Base-by-base conservation (phyloP, 2,329 filamentous ascomycete genomes). In the Ophiostoma perfectum region DNA sequence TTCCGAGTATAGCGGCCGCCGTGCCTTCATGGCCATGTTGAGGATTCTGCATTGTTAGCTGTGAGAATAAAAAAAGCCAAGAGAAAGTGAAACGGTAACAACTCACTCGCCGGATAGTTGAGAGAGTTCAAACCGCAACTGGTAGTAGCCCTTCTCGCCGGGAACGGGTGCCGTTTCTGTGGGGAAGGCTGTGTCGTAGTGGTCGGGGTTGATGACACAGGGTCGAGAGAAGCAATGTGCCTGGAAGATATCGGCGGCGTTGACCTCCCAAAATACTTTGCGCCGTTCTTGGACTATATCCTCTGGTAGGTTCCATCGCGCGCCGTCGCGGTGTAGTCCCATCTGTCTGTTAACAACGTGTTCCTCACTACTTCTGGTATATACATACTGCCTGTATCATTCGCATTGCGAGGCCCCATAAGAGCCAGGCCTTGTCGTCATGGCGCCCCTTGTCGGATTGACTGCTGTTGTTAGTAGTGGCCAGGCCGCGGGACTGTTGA, bases 191-290 rank as follows among this genome's bases (percentile, higher is more conserved):
- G 67, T 68, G 52, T 68, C 67, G 36, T 52, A 68, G 42, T 68
- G 67, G 16, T 68, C 67, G 18, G 67, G 64, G 52, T 68, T 68
- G 42, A 68, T 66, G 36, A 64, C 55, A 8, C 27, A 63, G 5
- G 67, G 67, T 2, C 67, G 49, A 5, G 67, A 68, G 42, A 68
- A 68, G 55, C 67, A 68, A 11, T 68, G 67, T 42, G 67, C 67
- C 6, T 68, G 67, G 42, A 66, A 68, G 8, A 68, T 66, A 42
- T 68, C 67, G 27, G 67, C 67, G 11, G 67, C 67, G 38, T 68
- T 66, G 64, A 65, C 64, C n/a, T 68, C 67, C 67, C 67, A 68
- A 18, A 68, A 68, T 4, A 68, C 67, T 14, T 68, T 68, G 64
- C 67, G 67, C 5, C 67, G 67, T 16, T 55, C 49, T 9, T 55